Base-by-base conservation (phyloP, 179 eudicot genomes). In the Patellifolia procumbens region DNA sequence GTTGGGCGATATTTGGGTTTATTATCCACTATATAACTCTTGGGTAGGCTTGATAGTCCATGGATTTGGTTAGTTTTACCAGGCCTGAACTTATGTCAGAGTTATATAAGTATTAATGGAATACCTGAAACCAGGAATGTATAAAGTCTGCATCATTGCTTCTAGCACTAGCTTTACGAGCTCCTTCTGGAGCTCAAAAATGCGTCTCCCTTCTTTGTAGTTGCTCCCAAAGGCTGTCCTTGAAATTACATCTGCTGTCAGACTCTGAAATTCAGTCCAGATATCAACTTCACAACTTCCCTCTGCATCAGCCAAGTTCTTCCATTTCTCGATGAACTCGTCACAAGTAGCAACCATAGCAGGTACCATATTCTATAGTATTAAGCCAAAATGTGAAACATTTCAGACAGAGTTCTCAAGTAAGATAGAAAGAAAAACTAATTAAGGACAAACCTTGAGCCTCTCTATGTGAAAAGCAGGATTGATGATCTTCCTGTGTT, bases 381-480 rank as follows among this genome's bases (percentile, higher is more conserved):
- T 2, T 24, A 29, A 56, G 45, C 53, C 37, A 22, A 17, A 34
- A 34, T 60, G 28, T 20, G 29, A 28, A 39, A 31, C 35, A 51
- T 16, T 31, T 72, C 29, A 12, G 26, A 48, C 28, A 12, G 26
- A 48, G 20, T 48, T 55, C 20, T 66, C 1, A 48, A 9, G 12
- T 2, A 55, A 1, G 37, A 13, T 22, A 42, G 70, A 49, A 39
- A 66, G 52, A 10, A 11, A 2, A 43, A 45, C 4, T 8, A 22
- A 29, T 5, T 2, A 64, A 8, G 1, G 67, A 76, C 73, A 52
- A 5, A 86, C 91, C 87, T 82, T 84, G 20, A 86, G 29, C 75
- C 82, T 84, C 16, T 88, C 86, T 4, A 80, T 70, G 72, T 86
- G 86, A 48, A 88, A 88, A 70, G 91, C 89, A 34, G 89, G 91